Conservation (phyloP, 768 basidiomycete genomes). For the Lepiota brunneoincarnata region DNA sequence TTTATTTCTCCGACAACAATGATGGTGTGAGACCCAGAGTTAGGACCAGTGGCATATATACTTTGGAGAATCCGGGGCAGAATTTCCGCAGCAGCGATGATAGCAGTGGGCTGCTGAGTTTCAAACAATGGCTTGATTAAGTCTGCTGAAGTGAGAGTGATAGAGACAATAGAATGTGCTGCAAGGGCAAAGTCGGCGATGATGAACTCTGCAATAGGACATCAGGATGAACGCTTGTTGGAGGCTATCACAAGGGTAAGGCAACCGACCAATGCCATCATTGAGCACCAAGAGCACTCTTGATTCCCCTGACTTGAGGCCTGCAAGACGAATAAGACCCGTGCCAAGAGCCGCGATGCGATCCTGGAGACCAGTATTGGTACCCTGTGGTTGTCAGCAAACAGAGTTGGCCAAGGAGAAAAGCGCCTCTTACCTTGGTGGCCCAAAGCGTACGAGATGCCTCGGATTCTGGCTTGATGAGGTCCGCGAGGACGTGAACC, state of each 20-base stretch:
- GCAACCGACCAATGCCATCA: slow-evolving; percentile 64
- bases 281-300: slow-evolving; percentile 76
- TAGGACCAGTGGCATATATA: slow-evolving; percentile 57
- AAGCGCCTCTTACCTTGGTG: slow-evolving; percentile 50
- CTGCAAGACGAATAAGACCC: slow-evolving; percentile 59
- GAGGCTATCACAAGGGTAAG: background rate
- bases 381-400: slow-evolving; percentile 47
- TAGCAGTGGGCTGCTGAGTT: slow-evolving; percentile 64
- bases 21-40: slow-evolving; percentile 48
- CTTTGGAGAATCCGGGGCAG: slow-evolving; percentile 70
- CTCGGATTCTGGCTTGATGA: slow-evolving; percentile 65
- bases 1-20: slow-evolving; percentile 71
- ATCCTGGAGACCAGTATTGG: slow-evolving; percentile 67
- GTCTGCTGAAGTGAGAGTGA: slow-evolving; percentile 57
- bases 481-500: slow-evolving; percentile 60
- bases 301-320: slow-evolving; percentile 55
- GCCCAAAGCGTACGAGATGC: slow-evolving; percentile 76
- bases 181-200: slow-evolving; percentile 79
- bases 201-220: slow-evolving; percentile 58
- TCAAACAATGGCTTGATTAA: slow-evolving; percentile 68
- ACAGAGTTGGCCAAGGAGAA: background rate
- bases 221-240: background rate
- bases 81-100: slow-evolving; percentile 67
- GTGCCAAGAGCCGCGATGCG: slow-evolving; percentile 72
- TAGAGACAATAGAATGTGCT: slow-evolving; percentile 62